These are phyloP conservation scores for Inosperma sp. DNA, from an alignment of 768 basidiomycete species.

Conservation along the genomic window DNA sequence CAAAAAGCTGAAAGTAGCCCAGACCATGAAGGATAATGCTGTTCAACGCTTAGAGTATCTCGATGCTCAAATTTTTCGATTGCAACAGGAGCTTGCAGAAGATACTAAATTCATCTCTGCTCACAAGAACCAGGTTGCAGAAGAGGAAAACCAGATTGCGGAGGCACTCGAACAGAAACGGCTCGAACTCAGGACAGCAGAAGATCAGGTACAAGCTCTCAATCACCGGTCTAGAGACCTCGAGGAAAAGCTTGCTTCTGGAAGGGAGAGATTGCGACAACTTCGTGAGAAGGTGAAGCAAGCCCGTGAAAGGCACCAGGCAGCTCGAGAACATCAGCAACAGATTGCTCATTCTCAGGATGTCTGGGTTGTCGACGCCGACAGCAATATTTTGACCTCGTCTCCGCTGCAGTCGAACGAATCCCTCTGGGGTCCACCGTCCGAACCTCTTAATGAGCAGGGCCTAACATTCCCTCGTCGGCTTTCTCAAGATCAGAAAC, in stretches of 20 bases:
- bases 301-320: constrained; percentile 26
- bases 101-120: constrained; percentile 51
- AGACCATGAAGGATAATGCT: constrained; percentile 59
- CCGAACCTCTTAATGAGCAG: neutral
- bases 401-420: constrained; percentile 2
- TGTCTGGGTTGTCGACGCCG: neutral
- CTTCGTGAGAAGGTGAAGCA: constrained; percentile 55
- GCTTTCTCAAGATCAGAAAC: too few relatives aligned
- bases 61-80: constrained; percentile 53
- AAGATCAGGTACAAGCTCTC: constrained; percentile 61
- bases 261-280: constrained; percentile 54
- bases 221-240: constrained; percentile 66
- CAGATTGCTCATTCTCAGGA: neutral
- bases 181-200: constrained; percentile 57
- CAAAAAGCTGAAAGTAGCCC: constrained; percentile 73
- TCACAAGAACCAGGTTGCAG: constrained; percentile 43
- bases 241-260: constrained; percentile 63
- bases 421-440: neutral
- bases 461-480: too few relatives aligned
- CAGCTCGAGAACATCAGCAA: neutral
- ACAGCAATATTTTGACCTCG: neutral
- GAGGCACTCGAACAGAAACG: constrained; percentile 51
- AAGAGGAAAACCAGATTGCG: constrained; percentile 50
- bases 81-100: constrained; percentile 51
- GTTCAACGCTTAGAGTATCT: constrained; percentile 52